Base-by-base conservation (phyloP, 306 rosid genomes). In the Cucurbita ficifolia region DNA sequence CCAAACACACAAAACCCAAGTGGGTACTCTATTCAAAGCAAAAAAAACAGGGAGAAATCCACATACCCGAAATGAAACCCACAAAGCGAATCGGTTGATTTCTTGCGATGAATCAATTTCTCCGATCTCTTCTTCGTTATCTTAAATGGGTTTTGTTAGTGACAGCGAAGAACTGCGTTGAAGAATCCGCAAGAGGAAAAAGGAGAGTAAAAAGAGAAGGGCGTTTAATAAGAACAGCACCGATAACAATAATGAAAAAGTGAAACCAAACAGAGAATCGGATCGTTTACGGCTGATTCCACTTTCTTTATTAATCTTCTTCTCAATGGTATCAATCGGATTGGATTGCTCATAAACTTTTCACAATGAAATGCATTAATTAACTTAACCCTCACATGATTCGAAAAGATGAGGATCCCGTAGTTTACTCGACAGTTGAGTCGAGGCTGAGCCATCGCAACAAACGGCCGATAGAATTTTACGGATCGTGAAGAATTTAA, bases 181-280 rank as follows among this genome's bases (percentile, higher is more conserved):
- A 46, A 75, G 72, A 46, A 75, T 75, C 77, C 77, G 77, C 69
- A 39, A 50, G 13, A 13, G 22, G 39, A 24, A 16, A 19, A 59
- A 8, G 6, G 76, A 56, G 52, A 57, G 55, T 53, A 9, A 17
- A 17, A 16, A 49, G 53, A 50, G 54, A 16, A 17, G 6, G 38
- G 48, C 4, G 65, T 24, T 50, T 50, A 39, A 38, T 35, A 54
- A 39, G 49, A 55, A 36, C 24, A 56, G 24, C 2, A 58, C 36
- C 49, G 64, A 74, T 51, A 13, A 17, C 58, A 18, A 22, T 56
- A 10, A 17, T 1, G 29, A 0, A 48, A 38, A 62, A 62, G 22
- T 62, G n/a, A 62, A n/a, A 62, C 49, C 22, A 62, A 62, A 16
- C 55, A 42, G 67, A 38, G 21, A 38, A 11, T 70, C 12, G 21